phyloP scores from a whole-genome alignment of 1,284 basidiomycete genomes.

The Omphalotus olearius region DNA sequence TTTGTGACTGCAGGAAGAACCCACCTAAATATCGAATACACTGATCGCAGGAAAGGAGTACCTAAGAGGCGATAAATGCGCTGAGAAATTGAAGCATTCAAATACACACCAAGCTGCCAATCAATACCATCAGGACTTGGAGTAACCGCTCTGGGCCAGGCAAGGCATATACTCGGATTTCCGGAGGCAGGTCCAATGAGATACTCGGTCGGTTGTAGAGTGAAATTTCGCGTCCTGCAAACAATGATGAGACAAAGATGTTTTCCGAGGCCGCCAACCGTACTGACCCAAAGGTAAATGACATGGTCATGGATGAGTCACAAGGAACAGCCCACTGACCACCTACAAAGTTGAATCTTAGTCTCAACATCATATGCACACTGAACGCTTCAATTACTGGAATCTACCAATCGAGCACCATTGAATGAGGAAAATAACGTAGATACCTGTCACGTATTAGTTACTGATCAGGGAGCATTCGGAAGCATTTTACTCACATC shows the following conservation, averaged over 20 bases:
- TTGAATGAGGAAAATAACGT: slow-evolving; percentile 61
- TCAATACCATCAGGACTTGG: slow-evolving; percentile 77
- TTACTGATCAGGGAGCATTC: slow-evolving; percentile 1
- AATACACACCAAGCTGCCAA: slow-evolving; percentile 70
- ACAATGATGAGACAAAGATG: slow-evolving; percentile 11
- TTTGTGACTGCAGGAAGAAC: slow-evolving; percentile 12
- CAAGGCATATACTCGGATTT: slow-evolving; percentile 68
- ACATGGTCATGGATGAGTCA: slow-evolving; percentile 57
- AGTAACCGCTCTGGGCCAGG: slow-evolving; percentile 74
- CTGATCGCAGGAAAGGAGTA: slow-evolving; percentile 74
- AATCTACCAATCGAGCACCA: slow-evolving; percentile 68
- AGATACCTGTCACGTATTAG: slow-evolving; percentile 49
- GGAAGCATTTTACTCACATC: slow-evolving; percentile 47
- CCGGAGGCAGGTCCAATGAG: slow-evolving; percentile 70
- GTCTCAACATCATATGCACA: neutral
- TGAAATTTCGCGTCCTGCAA: slow-evolving; percentile 51
- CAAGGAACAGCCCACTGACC: slow-evolving; percentile 87
- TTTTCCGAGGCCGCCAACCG: too few relatives aligned
- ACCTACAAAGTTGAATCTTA: slow-evolving; percentile 25
- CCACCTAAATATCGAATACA: slow-evolving; percentile 81
- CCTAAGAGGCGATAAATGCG: slow-evolving; percentile 34
- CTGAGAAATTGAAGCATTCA: neutral
- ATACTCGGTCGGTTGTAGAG: slow-evolving; percentile 79
- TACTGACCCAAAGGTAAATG: slow-evolving; percentile 72
- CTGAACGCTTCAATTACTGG: slow-evolving; percentile 28